Percentiles rank a stretch among this genome's conserved stretches.
These are phyloP conservation scores for Elaeis guineensis DNA, from an alignment of 176 grass and related monocot species.

Conservation along the genomic window DNA sequence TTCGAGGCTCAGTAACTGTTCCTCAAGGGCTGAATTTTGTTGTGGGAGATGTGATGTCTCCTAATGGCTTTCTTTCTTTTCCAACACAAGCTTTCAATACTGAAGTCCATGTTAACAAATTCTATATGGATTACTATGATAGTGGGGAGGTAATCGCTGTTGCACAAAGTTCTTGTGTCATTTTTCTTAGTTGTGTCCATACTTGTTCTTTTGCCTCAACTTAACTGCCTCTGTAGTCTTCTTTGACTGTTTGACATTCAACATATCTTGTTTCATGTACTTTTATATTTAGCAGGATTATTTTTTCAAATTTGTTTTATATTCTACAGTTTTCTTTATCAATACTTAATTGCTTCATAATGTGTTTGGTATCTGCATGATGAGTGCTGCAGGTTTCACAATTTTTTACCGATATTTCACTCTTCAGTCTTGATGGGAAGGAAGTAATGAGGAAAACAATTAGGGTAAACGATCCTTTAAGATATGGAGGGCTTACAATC, in stretches of 20 bases:
- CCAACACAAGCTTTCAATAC: constrained; percentile 61
- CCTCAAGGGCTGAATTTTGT: constrained; percentile 92
- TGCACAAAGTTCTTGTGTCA: neutral
- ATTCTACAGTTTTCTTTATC: no score
- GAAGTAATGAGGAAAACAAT: constrained; percentile 90
- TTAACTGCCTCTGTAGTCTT: no score
- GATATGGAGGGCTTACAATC: constrained; percentile 74
- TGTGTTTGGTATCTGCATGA: no score
- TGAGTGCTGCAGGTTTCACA: constrained; percentile 52
- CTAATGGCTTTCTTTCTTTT: constrained; percentile 54
- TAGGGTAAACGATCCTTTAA: constrained; percentile 84
- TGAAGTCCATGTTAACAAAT: constrained; percentile 87
- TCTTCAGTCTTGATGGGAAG: constrained; percentile 74
- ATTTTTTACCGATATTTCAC: constrained; percentile 87
- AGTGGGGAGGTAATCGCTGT: constrained; percentile 71
- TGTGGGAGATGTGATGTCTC: constrained; percentile 80
- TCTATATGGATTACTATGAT: constrained; percentile 98
- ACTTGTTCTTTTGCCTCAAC: neutral
- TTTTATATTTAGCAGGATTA: no score
- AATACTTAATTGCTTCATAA: no score
- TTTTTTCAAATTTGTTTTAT: no score
- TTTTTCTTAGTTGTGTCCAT: neutral
- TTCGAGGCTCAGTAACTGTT: constrained; percentile 74
- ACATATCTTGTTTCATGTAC: no score
- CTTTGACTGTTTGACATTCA: neutral